Percentiles rank a stretch among this genome's conserved stretches.
These are phyloP conservation scores for Globisporangium megalacanthum DNA, from an alignment of 352 stramenopile genomes.

Conservation along the genomic window DNA sequence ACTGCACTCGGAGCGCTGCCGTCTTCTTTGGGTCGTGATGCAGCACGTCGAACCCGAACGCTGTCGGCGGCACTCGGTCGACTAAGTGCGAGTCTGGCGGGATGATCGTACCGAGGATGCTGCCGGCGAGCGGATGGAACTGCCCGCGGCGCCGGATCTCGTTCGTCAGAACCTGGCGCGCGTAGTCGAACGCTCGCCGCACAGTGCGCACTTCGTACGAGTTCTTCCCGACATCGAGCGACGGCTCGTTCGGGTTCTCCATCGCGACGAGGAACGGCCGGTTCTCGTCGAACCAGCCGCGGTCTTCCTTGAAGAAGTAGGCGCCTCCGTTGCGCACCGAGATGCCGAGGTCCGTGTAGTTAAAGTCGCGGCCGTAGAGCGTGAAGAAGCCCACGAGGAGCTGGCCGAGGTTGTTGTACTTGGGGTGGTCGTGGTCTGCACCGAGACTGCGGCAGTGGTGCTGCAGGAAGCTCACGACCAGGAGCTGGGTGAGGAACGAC, in stretches of 20 bases:
- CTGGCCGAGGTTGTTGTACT: constrained; percentile 88
- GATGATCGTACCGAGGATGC: constrained; percentile 74
- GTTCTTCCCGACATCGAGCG: constrained; percentile 89
- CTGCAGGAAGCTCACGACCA: constrained; percentile 95
- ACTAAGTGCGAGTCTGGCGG: constrained; percentile 60
- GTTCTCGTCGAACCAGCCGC: constrained; percentile 56
- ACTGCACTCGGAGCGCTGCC: constrained; percentile 47
- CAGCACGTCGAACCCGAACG: constrained; percentile 68
- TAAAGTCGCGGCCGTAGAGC: constrained; percentile 92
- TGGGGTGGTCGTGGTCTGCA: constrained; percentile 47
- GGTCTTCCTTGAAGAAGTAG: constrained; percentile 91
- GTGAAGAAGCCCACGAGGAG: constrained; percentile 95
- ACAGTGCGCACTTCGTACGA: constrained; percentile 91
- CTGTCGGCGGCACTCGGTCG: constrained; percentile 40
- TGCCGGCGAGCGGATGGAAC: constrained; percentile 55
- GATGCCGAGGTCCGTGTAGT: constrained; percentile 91
- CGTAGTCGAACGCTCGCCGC: constrained; percentile 89
- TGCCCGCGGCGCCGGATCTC: constrained; percentile 67
- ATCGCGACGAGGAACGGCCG: constrained; percentile 87
- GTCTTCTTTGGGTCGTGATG: constrained; percentile 71
- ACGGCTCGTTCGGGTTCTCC: constrained; percentile 93
- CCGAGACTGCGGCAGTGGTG: constrained; percentile 65
- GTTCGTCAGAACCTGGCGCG: constrained; percentile 61
- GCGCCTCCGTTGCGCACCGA: constrained; percentile 90
- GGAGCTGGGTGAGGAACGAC: constrained; percentile 92